Conservation (phyloP, 2,329 filamentous ascomycete genomes). For the Parastagonospora nodorum region DNA sequence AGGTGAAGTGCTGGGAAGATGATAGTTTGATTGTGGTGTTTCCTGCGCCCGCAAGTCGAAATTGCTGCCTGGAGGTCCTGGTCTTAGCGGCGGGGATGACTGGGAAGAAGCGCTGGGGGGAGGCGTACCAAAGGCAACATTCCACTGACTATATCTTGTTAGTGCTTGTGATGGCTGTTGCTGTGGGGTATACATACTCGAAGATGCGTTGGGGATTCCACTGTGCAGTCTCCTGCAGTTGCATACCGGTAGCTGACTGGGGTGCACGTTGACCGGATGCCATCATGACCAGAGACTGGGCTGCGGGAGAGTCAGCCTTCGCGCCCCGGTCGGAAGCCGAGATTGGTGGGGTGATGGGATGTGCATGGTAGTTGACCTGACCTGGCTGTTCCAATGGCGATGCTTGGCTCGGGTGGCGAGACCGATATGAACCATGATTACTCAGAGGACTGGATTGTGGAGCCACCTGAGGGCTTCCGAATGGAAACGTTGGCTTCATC, state of each 20-base stretch:
- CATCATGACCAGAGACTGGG: slow-evolving; percentile 75
- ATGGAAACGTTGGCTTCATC: slow-evolving; percentile 84
- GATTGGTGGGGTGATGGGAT: slow-evolving; percentile 81
- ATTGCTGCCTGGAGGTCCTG: slow-evolving; percentile 46
- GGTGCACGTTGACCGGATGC: slow-evolving; percentile 59
- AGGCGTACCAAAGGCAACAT: slow-evolving; percentile 83
- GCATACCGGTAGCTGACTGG: slow-evolving; percentile 58
- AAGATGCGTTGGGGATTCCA: slow-evolving; percentile 92
- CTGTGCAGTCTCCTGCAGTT: slow-evolving; percentile 65
- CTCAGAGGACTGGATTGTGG: slow-evolving; percentile 65
- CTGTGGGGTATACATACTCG: slow-evolving; percentile 67
- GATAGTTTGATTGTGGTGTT: slow-evolving; percentile 38
- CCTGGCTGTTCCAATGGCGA: slow-evolving; percentile 57
- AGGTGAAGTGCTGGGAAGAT: slow-evolving; percentile 43
- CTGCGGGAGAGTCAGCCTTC: slow-evolving; percentile 76
- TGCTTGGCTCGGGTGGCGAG: slow-evolving; percentile 55
- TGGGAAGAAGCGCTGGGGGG: slow-evolving; percentile 49
- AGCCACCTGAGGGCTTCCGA: slow-evolving; percentile 75
- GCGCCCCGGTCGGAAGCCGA: slow-evolving; percentile 73
- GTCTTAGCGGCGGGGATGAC: slow-evolving; percentile 52
- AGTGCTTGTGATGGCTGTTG: slow-evolving; percentile 4
- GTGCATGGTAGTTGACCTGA: slow-evolving; percentile 68
- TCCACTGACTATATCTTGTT: slow-evolving; percentile 75
- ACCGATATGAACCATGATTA: slow-evolving; percentile 54
- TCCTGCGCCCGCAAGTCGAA: slow-evolving; percentile 46